These are phyloP conservation scores for Paramecium bursaria DNA, from an alignment of 73 alveolate species.

Conservation along the genomic window DNA sequence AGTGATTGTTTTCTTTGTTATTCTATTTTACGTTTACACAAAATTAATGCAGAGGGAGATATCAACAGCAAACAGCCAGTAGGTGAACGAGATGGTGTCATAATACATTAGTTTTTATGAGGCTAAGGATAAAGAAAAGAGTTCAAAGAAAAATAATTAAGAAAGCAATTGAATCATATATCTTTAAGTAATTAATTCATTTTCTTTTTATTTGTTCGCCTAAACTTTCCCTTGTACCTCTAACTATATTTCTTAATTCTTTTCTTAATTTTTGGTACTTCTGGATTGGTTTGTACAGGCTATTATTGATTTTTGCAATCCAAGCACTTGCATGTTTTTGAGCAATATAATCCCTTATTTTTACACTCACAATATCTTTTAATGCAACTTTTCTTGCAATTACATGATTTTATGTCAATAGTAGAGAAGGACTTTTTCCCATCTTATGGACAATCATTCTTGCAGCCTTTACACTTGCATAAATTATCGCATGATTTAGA, in stretches of 20 bases:
- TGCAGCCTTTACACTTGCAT: constrained; percentile 9
- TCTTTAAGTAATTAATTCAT: too few species aligned
- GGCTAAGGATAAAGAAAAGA: too few species aligned
- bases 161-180: too few species aligned
- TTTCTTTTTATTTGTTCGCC: background rate
- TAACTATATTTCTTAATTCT: constrained; percentile 12
- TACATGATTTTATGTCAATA: background rate
- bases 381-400: constrained; percentile 2
- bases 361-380: constrained; percentile 35
- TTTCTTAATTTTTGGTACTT: constrained; percentile 36
- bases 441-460: background rate
- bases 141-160: too few species aligned
- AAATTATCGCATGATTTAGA: background rate
- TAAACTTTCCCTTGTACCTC: background rate
- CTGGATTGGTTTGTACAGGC: background rate
- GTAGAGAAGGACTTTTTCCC: background rate
- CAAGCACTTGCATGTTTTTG: background rate
- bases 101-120: too few species aligned
- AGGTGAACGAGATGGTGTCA: too few species aligned
- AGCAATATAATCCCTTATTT: background rate
- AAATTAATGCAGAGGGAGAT: too few species aligned
- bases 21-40: too few species aligned
- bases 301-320: background rate
- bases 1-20: too few species aligned
- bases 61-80: too few species aligned